Percentiles rank a stretch among this genome's conserved stretches.
Conservation (phyloP, 768 basidiomycete genomes). For the Pleurotus ostreatus region DNA sequence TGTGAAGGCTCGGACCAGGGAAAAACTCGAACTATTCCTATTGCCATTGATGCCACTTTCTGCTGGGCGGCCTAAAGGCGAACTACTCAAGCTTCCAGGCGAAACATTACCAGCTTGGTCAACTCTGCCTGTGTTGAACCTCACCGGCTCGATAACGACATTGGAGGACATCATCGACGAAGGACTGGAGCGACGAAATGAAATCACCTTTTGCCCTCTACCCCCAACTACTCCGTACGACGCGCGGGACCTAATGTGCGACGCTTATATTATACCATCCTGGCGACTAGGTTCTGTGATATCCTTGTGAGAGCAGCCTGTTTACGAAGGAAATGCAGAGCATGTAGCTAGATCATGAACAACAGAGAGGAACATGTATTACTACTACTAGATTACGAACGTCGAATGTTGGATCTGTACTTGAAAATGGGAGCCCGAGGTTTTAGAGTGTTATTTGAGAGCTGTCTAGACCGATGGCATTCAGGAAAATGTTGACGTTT, state of each 20-base stretch:
- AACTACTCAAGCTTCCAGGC: constrained; percentile 58
- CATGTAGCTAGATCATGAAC: constrained; percentile 5
- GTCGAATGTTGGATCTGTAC: neutral
- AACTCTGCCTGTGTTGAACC: constrained; percentile 64
- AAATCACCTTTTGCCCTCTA: constrained; percentile 29
- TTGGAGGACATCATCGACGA: constrained; percentile 24
- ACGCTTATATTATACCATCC: neutral
- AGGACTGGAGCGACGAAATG: constrained; percentile 29
- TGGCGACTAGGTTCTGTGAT: constrained; percentile 2
- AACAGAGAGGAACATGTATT: neutral
- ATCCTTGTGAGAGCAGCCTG: constrained; percentile 4
- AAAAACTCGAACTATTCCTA: constrained; percentile 61
- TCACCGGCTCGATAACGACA: constrained; percentile 47
- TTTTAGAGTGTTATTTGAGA: constrained; percentile 65
- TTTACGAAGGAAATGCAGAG: constrained; percentile 1
- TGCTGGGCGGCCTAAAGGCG: constrained; percentile 10
- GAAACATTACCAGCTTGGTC: constrained; percentile 46
- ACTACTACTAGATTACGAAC: no score
- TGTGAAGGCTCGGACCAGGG: constrained; percentile 54
- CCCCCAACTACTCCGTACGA: constrained; percentile 15
- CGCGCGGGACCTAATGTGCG: constrained; percentile 23
- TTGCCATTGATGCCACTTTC: constrained; percentile 65
- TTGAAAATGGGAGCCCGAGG: neutral
- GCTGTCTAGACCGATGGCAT: constrained; percentile 65
- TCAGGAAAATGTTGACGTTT: constrained; percentile 90